phyloP scores from a whole-genome alignment of 495 filamentous ascomycete genomes.

The Aspergillus panamensis region DNA sequence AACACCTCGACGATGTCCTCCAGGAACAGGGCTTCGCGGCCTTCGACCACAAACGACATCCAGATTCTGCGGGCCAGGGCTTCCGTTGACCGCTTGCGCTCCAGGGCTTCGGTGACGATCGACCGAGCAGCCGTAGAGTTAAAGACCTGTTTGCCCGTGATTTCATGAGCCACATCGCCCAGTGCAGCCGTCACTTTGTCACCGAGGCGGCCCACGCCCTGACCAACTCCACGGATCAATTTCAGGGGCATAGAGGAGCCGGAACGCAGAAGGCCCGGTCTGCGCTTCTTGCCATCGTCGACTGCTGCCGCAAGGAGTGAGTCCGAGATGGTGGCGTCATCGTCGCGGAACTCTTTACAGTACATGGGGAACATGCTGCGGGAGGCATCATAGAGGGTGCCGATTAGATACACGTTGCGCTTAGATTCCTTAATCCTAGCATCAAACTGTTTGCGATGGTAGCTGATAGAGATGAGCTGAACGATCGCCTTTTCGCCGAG shows the following conservation, averaged over 20 bases:
- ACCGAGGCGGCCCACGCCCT: slow-evolving; percentile 75
- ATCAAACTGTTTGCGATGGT: slow-evolving; percentile 92
- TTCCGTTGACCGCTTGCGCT: slow-evolving; percentile 76
- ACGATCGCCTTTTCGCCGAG: slow-evolving; percentile 79
- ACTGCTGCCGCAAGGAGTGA: slow-evolving; percentile 47
- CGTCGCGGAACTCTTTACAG: slow-evolving; percentile 83
- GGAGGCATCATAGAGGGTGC: slow-evolving; percentile 85
- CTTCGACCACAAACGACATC: slow-evolving; percentile 97
- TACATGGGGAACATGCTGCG: slow-evolving; percentile 84
- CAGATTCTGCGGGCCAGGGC: slow-evolving; percentile 88
- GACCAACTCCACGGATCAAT: slow-evolving; percentile 58
- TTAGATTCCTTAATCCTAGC: slow-evolving; percentile 85
- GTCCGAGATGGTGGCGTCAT: slow-evolving; percentile 87
- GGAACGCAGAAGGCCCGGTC: slow-evolving; percentile 41
- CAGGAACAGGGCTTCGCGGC: slow-evolving; percentile 68
- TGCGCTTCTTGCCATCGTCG: slow-evolving; percentile 41
- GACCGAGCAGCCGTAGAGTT: slow-evolving; percentile 86
- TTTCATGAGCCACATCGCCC: slow-evolving; percentile 90
- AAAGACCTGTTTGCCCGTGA: slow-evolving; percentile 92
- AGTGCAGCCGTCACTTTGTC: slow-evolving; percentile 90
- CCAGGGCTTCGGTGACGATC: slow-evolving; percentile 81
- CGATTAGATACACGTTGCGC: slow-evolving; percentile 71
- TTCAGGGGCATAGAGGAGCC: slow-evolving; percentile 71
- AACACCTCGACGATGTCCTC: slow-evolving; percentile 89
- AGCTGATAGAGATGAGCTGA: slow-evolving; percentile 89